A percentile compares a stretch with the other conserved stretches of the same genome.
Conservation (phyloP, 495 filamentous ascomycete species). For the Melanomma pulvis-pyrius region DNA sequence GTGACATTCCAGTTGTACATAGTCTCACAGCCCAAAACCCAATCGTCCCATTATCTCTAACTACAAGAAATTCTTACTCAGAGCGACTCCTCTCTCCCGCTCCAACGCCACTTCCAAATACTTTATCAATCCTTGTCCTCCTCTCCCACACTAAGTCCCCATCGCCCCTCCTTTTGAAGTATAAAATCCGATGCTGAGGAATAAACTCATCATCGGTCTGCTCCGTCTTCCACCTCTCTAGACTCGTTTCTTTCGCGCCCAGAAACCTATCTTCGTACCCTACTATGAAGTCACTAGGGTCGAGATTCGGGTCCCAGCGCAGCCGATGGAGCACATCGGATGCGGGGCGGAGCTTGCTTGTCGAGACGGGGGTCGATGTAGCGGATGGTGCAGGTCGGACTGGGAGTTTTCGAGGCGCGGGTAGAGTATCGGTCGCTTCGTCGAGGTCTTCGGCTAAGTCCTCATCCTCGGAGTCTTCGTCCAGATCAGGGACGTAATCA, state of each 20-base stretch:
- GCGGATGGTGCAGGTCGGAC: not conserved
- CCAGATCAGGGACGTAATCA: conserved; percentile 47
- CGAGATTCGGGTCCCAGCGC: conserved; percentile 68
- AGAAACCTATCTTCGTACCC: conserved; percentile 77
- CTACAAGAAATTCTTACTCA: no score
- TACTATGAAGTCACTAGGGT: conserved; percentile 66
- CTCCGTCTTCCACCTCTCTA: conserved; percentile 72
- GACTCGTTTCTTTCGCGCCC: conserved; percentile 63
- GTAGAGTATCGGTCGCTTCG: conserved; percentile 33
- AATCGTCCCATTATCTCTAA: no score
- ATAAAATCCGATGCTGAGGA: conserved; percentile 76
- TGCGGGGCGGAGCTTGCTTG: conserved; percentile 47
- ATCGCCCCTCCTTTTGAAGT: conserved; percentile 62
- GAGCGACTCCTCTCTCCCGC: not conserved
- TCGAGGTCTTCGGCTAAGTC: conserved; percentile 41
- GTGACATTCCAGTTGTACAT: no score
- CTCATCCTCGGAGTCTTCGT: conserved; percentile 44
- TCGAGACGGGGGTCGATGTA: conserved; percentile 1
- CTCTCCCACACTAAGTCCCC: conserved; percentile 61
- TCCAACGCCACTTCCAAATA: conserved; percentile 59
- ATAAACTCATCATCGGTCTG: conserved; percentile 84
- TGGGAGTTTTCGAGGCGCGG: not conserved
- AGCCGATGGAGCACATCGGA: conserved; percentile 72
- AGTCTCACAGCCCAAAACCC: no score
- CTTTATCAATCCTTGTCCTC: conserved; percentile 56